A percentile compares a stretch with the other conserved stretches of the same genome.
These are phyloP conservation scores for Euphrasia arctica DNA, from an alignment of 305 asterid species.

Conservation along the genomic window DNA sequence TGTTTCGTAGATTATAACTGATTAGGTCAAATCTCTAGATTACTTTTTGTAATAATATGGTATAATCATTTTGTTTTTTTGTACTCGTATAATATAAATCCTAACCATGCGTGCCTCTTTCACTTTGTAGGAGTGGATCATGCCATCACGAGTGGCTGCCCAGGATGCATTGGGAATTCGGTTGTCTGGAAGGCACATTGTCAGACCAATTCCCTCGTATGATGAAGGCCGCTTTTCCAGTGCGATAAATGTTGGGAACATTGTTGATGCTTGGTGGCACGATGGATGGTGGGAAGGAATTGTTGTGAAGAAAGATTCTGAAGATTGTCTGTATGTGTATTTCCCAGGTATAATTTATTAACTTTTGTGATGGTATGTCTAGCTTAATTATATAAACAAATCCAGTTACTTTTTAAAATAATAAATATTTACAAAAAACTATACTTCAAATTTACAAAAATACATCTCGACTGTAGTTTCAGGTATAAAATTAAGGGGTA, in stretches of 20 bases:
- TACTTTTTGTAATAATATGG: background rate
- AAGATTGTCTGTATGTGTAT: conserved; percentile 41
- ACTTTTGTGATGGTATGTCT: background rate
- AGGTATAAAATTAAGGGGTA: no score
- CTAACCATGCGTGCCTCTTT: conserved; percentile 3
- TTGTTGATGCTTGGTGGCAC: conserved; percentile 81
- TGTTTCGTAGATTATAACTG: no score
- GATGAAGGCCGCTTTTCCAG: conserved; percentile 26
- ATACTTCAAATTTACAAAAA: no score
- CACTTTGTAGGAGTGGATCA: conserved; percentile 72
- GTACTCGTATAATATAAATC: background rate
- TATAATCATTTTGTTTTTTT: background rate
- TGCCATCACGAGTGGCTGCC: conserved; percentile 50
- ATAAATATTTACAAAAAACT: background rate
- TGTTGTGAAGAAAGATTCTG: conserved; percentile 47
- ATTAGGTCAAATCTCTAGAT: no score
- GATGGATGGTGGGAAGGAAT: conserved; percentile 99
- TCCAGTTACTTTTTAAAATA: background rate
- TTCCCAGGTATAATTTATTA: conserved; percentile 52
- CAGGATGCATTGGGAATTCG: conserved; percentile 51
- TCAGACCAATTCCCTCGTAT: conserved; percentile 44
- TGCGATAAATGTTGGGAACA: conserved; percentile 41
- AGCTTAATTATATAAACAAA: background rate
- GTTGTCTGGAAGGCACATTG: conserved; percentile 50
- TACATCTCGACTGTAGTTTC: no score